Evolutionary conservation across 306 rosid genomes (phyloP).

Genomic region (Prunus armeniaca): DNA sequence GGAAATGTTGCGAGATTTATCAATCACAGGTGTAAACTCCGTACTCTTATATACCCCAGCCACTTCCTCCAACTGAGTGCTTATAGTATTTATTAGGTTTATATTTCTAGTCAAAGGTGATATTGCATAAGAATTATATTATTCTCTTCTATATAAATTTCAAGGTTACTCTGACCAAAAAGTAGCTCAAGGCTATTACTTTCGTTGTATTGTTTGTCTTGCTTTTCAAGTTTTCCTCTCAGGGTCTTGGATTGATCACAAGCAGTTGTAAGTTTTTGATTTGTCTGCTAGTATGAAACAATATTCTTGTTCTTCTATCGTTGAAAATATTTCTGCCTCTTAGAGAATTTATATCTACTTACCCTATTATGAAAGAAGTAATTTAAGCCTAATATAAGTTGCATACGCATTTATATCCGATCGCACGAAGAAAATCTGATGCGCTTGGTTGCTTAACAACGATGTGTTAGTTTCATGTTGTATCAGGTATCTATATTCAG

Average conservation of each 20-base stretch:
- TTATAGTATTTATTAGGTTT: no score
- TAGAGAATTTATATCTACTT: neutral
- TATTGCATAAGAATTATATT: no score
- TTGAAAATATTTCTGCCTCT: neutral
- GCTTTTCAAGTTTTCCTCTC: neutral
- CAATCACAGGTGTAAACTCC: constrained; percentile 27
- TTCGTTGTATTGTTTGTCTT: neutral
- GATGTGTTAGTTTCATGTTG: neutral
- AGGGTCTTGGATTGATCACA: neutral
- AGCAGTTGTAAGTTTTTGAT: neutral
- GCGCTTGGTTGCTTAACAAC: neutral
- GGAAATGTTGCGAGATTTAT: constrained; percentile 36
- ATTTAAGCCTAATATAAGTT: neutral
- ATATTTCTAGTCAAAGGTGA: no score
- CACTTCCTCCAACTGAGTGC: no score
- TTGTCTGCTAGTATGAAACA: neutral
- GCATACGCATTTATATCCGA: neutral
- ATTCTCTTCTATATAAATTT: no score
- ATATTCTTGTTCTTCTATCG: neutral
- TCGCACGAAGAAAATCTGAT: neutral
- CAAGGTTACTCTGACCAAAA: no score
- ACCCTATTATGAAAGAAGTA: neutral
- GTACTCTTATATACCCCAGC: no score
- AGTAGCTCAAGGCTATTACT: no score
- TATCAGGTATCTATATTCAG: neutral